phyloP scores from a whole-genome alignment of 202 grass and related monocot species.

The Brachypodium distachyon region DNA sequence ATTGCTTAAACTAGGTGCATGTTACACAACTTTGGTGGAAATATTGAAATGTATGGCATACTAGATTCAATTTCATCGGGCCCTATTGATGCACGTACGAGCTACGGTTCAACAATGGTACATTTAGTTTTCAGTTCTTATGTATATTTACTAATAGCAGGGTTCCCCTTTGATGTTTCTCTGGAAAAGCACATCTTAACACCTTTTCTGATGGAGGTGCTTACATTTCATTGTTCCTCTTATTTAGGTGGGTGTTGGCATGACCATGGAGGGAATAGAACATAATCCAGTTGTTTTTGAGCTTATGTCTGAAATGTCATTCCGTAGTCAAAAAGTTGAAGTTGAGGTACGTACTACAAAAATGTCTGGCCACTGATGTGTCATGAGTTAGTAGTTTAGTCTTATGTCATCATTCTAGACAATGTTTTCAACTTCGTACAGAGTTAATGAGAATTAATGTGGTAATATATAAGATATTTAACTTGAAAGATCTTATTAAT shows the following conservation, averaged over 20 bases:
- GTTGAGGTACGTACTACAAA: slow-evolving; percentile 52
- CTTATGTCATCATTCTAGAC: not conserved
- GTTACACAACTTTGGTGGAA: slow-evolving; percentile 98
- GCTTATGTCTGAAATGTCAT: slow-evolving; percentile 97
- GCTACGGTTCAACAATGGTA: slow-evolving; percentile 91
- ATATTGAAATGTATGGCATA: slow-evolving; percentile 97
- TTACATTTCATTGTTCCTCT: slow-evolving; percentile 9
- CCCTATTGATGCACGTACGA: slow-evolving; percentile 67
- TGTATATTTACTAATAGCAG: slow-evolving; percentile 7
- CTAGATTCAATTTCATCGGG: slow-evolving; percentile 85
- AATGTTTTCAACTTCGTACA: not conserved
- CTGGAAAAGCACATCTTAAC: not conserved
- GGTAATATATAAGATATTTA: not conserved
- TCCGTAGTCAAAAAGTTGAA: slow-evolving; percentile 65
- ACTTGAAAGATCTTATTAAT: not conserved
- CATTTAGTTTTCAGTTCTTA: not conserved
- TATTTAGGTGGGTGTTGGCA: slow-evolving; percentile 80
- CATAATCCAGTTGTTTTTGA: slow-evolving; percentile 98
- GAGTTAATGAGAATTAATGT: not conserved
- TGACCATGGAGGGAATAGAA: slow-evolving; percentile 99
- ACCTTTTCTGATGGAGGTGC: not conserved
- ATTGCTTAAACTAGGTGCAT: slow-evolving; percentile 66
- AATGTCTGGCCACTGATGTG: not conserved
- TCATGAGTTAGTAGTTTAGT: slow-evolving; percentile 7
- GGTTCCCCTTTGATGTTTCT: not conserved